Percentiles rank a stretch among this genome's conserved stretches.
Evolutionary conservation across 306 rosid genomes (phyloP).

Genomic region (Cucumis sativus): DNA sequence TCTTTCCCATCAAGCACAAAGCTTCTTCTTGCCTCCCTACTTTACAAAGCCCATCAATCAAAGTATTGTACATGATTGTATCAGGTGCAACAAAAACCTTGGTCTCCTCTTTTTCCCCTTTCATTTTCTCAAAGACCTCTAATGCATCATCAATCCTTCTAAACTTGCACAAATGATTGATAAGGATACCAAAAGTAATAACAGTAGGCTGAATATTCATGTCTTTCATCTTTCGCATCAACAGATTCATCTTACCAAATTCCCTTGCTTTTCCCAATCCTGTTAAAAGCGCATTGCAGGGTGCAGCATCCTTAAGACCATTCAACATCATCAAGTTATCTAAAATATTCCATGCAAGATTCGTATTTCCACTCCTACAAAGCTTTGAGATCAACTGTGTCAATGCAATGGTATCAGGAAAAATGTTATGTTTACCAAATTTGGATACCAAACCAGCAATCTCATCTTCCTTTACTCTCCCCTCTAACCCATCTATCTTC

Average conservation of each 20-base stretch:
- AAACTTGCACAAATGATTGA: constrained; percentile 50
- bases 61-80: constrained; percentile 43
- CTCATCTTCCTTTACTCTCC: constrained; percentile 30
- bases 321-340: constrained; percentile 31
- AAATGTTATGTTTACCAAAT: constrained; percentile 29
- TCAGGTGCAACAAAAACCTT: constrained; percentile 39
- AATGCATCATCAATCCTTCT: constrained; percentile 61
- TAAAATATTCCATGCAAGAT: constrained; percentile 53
- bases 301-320: constrained; percentile 37
- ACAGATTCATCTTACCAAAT: constrained; percentile 43
- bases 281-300: constrained; percentile 59
- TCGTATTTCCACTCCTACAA: constrained; percentile 37
- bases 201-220: constrained; percentile 36
- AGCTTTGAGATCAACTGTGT: constrained; percentile 39
- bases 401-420: constrained; percentile 33
- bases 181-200: constrained; percentile 53
- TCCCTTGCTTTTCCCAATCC: constrained; percentile 42
- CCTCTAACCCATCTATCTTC: constrained; percentile 17
- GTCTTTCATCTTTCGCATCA: constrained; percentile 54
- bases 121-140: constrained; percentile 44
- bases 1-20: constrained; percentile 43
- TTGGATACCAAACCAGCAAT: constrained; percentile 34
- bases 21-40: constrained; percentile 81
- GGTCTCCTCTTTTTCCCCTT: constrained; percentile 17
- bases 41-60: constrained; percentile 78